A percentile compares a stretch with the other conserved stretches of the same genome.
phyloP scores from a whole-genome alignment of 2,329 filamentous ascomycete species.

The Colletotrichum lentis region DNA sequence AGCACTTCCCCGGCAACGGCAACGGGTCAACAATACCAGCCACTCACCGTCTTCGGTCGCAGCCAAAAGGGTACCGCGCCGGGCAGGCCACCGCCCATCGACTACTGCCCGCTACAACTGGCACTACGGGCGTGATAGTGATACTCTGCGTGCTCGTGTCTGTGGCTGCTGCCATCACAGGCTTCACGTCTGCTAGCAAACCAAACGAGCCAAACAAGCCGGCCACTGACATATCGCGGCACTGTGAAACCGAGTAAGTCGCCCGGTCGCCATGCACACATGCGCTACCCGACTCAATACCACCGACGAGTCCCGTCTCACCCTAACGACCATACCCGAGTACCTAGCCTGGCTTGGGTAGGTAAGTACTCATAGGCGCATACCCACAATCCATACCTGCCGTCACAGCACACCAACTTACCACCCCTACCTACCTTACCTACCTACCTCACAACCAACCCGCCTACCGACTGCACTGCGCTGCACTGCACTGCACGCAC shows the following conservation, averaged over 20 bases:
- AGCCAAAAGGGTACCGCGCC: not conserved
- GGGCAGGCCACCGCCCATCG: conserved; percentile 5
- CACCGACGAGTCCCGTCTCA: not conserved
- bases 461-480: conserved; percentile 4
- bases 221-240: not conserved
- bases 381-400: not conserved
- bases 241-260: conserved; percentile 3
- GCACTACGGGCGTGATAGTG: conserved; percentile 13
- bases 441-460: not conserved
- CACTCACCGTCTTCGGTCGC: conserved; percentile 8
- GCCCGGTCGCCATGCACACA: not conserved
- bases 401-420: not conserved
- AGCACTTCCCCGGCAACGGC: not conserved
- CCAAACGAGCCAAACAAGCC: not conserved
- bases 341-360: too few relatives aligned
- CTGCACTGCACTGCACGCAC: conserved; percentile 6
- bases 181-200: conserved; percentile 16
- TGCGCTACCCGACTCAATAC: not conserved
- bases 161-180: conserved; percentile 25
- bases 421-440: not conserved
- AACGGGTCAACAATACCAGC: conserved; percentile 5
- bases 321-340: not conserved
- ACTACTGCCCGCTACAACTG: conserved; percentile 27
- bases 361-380: too few relatives aligned
- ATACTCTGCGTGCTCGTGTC: conserved; percentile 13